Base-by-base conservation (phyloP, 148 eudicot species). In the Vaccinium corymbosum region DNA sequence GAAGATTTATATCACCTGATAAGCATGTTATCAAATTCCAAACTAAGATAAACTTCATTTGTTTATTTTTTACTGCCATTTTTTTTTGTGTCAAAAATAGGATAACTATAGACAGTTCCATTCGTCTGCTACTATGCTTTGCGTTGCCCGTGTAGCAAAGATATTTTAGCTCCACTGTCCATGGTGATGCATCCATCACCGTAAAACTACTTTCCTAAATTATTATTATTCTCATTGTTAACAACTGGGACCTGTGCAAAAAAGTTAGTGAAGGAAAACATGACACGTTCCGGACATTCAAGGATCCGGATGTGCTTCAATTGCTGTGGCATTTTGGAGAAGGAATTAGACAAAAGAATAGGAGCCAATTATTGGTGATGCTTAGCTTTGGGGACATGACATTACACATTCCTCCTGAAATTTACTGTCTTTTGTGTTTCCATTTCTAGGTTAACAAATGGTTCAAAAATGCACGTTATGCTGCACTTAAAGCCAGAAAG, bases 381-480 rank as follows among this genome's bases (percentile, higher is more conserved):
- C 66, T 55, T 79, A 16, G 72, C 5, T 38, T n/a, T 42, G 20
- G 68, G 82, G 73, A 80, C 52, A 20, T 64, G 83, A 49, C 7
- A 55, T 55, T 55, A 62, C 66, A 53, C 51, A 62, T 57, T n/a
- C 61, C 55, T 82, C 70, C 1, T 25, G 52, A 55, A 82, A 74
- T 25, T 57, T 82, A 25, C n/a, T 74, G 2, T 76, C 46, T 53
- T 82, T 27, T 19, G 68, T 14, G 25, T 62, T 62, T 57, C 35
- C 51, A 38, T 76, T 87, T 88, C 53, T 82, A 96, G 99, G 98
- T 96, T 59, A 88, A 91, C 92, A 93, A 93, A 85, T 96, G 99
- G 99, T 96, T 96, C 94, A 96, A 94, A 88, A 96, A 96, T 88
- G 93, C 99, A 6, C 99, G 99, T 61, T 96, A 96, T 85, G 80